These are phyloP conservation scores for Byssothecium circinans DNA, from an alignment of 2,329 filamentous ascomycete genomes.

Conservation along the genomic window DNA sequence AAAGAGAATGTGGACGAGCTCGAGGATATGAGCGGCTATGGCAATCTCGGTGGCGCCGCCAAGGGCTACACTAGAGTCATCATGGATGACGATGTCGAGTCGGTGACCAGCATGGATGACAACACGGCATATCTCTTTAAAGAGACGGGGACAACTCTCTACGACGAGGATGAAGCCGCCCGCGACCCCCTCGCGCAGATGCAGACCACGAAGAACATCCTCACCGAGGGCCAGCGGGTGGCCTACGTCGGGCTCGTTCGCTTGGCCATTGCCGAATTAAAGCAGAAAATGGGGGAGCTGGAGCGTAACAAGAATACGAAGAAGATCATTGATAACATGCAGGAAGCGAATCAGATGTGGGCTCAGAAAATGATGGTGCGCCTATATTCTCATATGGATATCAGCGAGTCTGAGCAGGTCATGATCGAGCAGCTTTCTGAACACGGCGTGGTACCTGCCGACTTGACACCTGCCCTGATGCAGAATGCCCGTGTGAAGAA, in stretches of 20 bases:
- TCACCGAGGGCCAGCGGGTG: slow-evolving; percentile 93
- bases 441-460: slow-evolving; percentile 82
- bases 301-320: slow-evolving; percentile 67
- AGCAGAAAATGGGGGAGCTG: slow-evolving; percentile 65
- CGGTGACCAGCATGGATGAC: slow-evolving; percentile 93
- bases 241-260: slow-evolving; percentile 92
- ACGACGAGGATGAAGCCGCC: slow-evolving; percentile 73
- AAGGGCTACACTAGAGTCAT: slow-evolving; percentile 96
- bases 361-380: slow-evolving; percentile 97
- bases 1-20: slow-evolving; percentile 71
- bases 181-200: slow-evolving; percentile 85
- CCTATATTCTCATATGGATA: slow-evolving; percentile 94
- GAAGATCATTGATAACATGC: slow-evolving; percentile 69
- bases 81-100: slow-evolving; percentile 91
- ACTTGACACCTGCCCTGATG: slow-evolving; percentile 85
- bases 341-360: slow-evolving; percentile 91
- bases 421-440: slow-evolving; percentile 98
- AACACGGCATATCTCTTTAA: slow-evolving; percentile 96
- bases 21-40: slow-evolving; percentile 71
- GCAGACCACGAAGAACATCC: slow-evolving; percentile 90
- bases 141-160: slow-evolving; percentile 62
- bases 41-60: slow-evolving; percentile 80
- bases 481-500: slow-evolving; percentile 92
- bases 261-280: slow-evolving; percentile 77
- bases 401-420: slow-evolving; percentile 84